phyloP scores from a whole-genome alignment of 2,329 filamentous ascomycete genomes.

The Alternaria solani region DNA sequence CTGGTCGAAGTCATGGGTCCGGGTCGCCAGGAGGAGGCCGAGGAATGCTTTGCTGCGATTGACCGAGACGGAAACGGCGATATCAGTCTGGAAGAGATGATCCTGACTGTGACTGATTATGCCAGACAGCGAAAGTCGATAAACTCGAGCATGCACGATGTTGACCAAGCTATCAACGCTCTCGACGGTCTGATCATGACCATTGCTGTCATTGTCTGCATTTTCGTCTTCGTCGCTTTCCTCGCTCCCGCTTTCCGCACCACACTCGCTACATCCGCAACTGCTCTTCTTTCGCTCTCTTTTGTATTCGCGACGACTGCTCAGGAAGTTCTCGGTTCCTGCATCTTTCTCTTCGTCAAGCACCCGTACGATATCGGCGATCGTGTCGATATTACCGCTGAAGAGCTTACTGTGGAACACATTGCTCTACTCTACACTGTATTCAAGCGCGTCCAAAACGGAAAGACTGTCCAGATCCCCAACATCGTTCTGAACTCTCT shows the following conservation, averaged over 20 bases:
- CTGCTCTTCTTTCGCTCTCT: slow-evolving; percentile 90
- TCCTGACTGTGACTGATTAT: slow-evolving; percentile 83
- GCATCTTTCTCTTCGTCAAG: slow-evolving; percentile 98
- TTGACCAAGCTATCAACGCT: slow-evolving; percentile 90
- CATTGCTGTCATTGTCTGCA: slow-evolving; percentile 78
- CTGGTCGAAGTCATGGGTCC: slow-evolving; percentile 85
- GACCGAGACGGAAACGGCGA: slow-evolving; percentile 93
- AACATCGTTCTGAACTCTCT: slow-evolving; percentile 90
- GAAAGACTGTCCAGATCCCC: slow-evolving; percentile 82
- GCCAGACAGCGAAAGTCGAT: slow-evolving; percentile 89
- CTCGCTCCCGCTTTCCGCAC: slow-evolving; percentile 86
- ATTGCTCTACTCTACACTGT: slow-evolving; percentile 94
- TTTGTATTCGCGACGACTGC: slow-evolving; percentile 93
- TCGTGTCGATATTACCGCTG: slow-evolving; percentile 79
- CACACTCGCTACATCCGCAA: slow-evolving; percentile 88
- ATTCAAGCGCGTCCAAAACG: slow-evolving; percentile 82
- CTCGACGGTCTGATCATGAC: slow-evolving; percentile 86
- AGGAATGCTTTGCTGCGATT: slow-evolving; percentile 81
- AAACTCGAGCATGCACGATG: slow-evolving; percentile 93
- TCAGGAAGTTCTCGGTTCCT: slow-evolving; percentile 96
- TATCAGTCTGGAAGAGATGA: slow-evolving; percentile 94
- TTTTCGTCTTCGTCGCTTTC: slow-evolving; percentile 90
- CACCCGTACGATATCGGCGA: slow-evolving; percentile 97
- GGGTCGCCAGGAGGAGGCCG: slow-evolving; percentile 76
- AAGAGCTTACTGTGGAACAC: slow-evolving; percentile 84